Conservation (phyloP, 129 eudicot genomes). For the Flaveria sonorensis region DNA sequence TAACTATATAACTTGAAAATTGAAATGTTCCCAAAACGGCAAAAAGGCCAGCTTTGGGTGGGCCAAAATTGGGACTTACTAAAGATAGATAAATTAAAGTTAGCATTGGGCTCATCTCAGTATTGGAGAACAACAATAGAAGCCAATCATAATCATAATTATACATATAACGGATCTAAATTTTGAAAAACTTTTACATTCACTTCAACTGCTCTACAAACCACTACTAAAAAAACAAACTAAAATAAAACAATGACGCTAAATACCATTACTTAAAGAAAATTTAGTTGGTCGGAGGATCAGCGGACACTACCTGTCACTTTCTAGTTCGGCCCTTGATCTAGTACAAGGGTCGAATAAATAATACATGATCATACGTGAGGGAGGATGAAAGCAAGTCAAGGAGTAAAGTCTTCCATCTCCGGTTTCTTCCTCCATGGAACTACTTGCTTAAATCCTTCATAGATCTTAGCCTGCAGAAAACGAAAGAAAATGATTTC, state of each 20-base stretch:
- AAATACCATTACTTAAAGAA: not conserved
- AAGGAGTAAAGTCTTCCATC: constrained; percentile 35
- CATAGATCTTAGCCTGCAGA: constrained; percentile 56
- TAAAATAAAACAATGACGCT: not conserved
- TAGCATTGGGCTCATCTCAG: too few species aligned
- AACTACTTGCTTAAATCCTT: constrained; percentile 74
- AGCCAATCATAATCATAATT: not conserved
- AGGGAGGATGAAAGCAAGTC: not conserved
- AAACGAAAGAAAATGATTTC: not conserved
- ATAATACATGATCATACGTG: not conserved
- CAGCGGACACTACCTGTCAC: too few species aligned
- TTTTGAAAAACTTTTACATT: not conserved
- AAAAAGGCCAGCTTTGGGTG: too few species aligned
- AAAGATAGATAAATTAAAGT: too few species aligned
- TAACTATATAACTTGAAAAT: too few species aligned
- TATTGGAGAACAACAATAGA: not conserved
- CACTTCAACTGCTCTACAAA: not conserved
- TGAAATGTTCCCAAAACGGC: too few species aligned
- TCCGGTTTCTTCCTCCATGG: constrained; percentile 66
- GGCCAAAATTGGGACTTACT: too few species aligned
- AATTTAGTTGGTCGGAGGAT: not conserved
- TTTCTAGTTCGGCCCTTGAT: not conserved
- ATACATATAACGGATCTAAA: not conserved
- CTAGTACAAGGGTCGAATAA: not conserved
- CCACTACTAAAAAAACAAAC: not conserved